These are phyloP conservation scores for Malus domestica DNA, from an alignment of 306 rosid species.

Conservation along the genomic window DNA sequence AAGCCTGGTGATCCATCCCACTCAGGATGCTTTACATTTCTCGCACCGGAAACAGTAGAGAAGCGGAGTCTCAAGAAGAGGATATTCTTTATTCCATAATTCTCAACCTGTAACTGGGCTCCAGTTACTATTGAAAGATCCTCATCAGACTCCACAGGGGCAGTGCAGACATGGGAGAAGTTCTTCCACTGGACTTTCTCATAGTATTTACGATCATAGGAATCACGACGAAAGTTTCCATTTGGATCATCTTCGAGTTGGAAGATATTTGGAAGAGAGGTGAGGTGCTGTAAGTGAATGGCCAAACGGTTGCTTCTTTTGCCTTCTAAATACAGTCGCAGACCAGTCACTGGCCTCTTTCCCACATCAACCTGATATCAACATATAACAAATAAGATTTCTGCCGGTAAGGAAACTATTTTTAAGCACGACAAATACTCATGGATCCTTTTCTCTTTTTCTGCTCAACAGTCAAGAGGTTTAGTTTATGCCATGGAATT, in stretches of 20 bases:
- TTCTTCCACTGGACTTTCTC: slow-evolving; percentile 98
- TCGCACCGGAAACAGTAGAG: slow-evolving; percentile 64
- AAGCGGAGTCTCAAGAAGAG: slow-evolving; percentile 72
- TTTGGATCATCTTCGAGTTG: slow-evolving; percentile 78
- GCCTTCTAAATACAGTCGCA: slow-evolving; percentile 92
- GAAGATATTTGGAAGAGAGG: slow-evolving; percentile 80
- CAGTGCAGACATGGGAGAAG: slow-evolving; percentile 95
- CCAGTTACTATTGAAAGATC: slow-evolving; percentile 83
- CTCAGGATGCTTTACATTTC: slow-evolving; percentile 60
- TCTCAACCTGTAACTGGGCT: slow-evolving; percentile 84
- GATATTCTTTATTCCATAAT: slow-evolving; percentile 70
- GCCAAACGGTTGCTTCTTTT: slow-evolving; percentile 86
- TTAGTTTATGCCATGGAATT: background rate
- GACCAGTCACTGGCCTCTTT: slow-evolving; percentile 90
- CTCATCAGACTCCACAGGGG: slow-evolving; percentile 83
- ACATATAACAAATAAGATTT: background rate
- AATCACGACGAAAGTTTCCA: slow-evolving; percentile 43
- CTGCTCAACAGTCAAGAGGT: background rate
- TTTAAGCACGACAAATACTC: background rate
- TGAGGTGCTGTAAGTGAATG: slow-evolving; percentile 88
- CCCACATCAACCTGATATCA: slow-evolving; percentile 86
- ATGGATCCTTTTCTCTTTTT: background rate
- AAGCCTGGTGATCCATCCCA: slow-evolving; percentile 95
- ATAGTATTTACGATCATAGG: slow-evolving; percentile 57
- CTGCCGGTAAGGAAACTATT: background rate